A percentile compares a stretch with the other conserved stretches of the same genome.
Evolutionary conservation across 2,329 filamentous ascomycete species (phyloP).

Genomic region (Aspergillus alliaceus): DNA sequence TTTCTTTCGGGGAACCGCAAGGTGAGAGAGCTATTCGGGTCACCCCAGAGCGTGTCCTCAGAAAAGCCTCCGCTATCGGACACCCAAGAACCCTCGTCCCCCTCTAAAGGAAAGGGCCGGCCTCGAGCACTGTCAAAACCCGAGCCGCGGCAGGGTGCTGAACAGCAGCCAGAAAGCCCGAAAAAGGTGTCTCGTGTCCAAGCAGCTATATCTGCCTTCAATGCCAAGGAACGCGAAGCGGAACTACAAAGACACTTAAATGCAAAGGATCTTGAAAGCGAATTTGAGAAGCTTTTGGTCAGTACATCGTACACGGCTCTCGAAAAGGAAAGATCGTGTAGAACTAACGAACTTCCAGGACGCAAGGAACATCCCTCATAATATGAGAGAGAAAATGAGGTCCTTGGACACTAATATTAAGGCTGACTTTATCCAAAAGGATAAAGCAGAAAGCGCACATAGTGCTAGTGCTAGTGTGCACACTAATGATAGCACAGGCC

Average conservation of each 20-base stretch:
- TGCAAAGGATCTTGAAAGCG: conserved; percentile 58
- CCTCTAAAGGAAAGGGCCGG: conserved; percentile 18
- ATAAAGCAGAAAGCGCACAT: conserved; percentile 68
- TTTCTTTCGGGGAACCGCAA: conserved; percentile 45
- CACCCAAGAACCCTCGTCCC: conserved; percentile 12
- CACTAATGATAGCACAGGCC: conserved; percentile 28
- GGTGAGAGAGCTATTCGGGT: conserved; percentile 34
- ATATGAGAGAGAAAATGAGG: conserved; percentile 93
- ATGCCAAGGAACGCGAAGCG: conserved; percentile 53
- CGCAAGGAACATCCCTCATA: conserved; percentile 87
- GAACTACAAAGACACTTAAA: conserved; percentile 47
- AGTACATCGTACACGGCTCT: conserved; percentile 26
- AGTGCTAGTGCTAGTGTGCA: conserved; percentile 38
- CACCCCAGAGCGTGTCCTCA: conserved; percentile 26
- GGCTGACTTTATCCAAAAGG: conserved; percentile 89
- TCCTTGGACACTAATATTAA: conserved; percentile 87
- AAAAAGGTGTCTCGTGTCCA: conserved; percentile 59
- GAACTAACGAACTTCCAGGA: conserved; percentile 56
- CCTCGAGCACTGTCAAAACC: conserved; percentile 33
- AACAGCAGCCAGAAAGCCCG: conserved; percentile 32
- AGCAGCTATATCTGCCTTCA: conserved; percentile 64
- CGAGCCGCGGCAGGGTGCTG: conserved; percentile 31
- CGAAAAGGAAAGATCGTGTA: background rate
- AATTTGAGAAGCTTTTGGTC: conserved; percentile 63
- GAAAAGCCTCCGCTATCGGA: conserved; percentile 20